Conservation (phyloP, 2,329 filamentous ascomycete species). For the Fusarium ramigenum region DNA sequence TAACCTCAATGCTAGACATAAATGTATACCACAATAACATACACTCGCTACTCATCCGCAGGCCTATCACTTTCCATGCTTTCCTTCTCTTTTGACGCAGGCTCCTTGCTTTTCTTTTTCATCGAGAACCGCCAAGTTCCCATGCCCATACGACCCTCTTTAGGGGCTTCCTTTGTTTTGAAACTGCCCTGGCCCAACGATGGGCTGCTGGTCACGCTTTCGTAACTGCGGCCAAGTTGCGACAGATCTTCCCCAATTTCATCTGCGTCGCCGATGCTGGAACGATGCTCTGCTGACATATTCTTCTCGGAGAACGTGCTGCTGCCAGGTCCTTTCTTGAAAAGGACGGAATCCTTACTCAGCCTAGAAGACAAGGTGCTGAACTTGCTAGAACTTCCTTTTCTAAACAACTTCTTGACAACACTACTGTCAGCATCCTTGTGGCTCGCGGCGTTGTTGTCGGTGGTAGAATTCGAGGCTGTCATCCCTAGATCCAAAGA, state of each 20-base stretch:
- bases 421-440: constrained; percentile 68
- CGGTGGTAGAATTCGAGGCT: constrained; percentile 66
- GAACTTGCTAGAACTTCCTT: constrained; percentile 73
- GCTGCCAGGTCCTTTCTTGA: constrained; percentile 69
- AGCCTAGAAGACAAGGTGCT: constrained; percentile 64
- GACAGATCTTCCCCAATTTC: constrained; percentile 59
- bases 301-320: constrained; percentile 67
- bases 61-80: constrained; percentile 61
- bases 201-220: constrained; percentile 66
- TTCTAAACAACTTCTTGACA: constrained; percentile 69
- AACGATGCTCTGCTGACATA: constrained; percentile 61
- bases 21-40: neutral
- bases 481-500: constrained; percentile 65
- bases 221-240: constrained; percentile 60
- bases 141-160: constrained; percentile 61
- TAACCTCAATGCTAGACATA: neutral
- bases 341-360: constrained; percentile 63
- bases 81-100: constrained; percentile 56
- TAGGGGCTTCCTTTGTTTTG: constrained; percentile 50
- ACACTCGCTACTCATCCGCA: constrained; percentile 41
- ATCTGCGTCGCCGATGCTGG: constrained; percentile 66
- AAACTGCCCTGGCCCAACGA: constrained; percentile 62
- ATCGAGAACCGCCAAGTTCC: constrained; percentile 65
- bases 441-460: constrained; percentile 55
- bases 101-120: constrained; percentile 67